Evolutionary conservation across 805 yeast species (phyloP).

Genomic region (Limtongozyma cylindracea): DNA sequence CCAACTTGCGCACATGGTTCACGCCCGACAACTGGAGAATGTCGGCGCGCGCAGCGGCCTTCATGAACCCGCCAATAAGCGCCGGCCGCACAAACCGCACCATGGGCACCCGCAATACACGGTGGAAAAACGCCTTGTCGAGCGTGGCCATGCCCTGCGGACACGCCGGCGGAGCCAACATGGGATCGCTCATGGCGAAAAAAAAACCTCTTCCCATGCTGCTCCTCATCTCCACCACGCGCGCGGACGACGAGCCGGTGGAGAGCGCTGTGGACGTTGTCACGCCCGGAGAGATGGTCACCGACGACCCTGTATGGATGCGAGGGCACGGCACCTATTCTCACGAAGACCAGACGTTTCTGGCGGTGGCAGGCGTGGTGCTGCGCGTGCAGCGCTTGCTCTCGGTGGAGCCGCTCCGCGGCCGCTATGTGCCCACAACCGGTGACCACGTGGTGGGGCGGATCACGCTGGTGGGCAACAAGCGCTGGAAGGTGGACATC

Average conservation of each 20-base stretch:
- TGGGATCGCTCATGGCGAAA: too few species aligned
- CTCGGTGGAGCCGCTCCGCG: slow-evolving; percentile 67
- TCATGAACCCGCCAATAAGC: slow-evolving; percentile 33
- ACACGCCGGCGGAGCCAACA: too few species aligned
- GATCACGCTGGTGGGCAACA: slow-evolving; percentile 79
- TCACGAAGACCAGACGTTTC: slow-evolving; percentile 46
- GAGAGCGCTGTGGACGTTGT: too few species aligned
- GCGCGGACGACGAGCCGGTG: too few species aligned
- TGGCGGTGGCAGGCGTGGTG: slow-evolving; percentile 84
- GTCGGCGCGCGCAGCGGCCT: slow-evolving; percentile 25
- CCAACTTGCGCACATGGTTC: slow-evolving; percentile 30
- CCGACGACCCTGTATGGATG: slow-evolving; percentile 95
- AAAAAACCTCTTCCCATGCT: too few species aligned
- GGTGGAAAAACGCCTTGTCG: slow-evolving; percentile 39
- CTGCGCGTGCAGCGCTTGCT: slow-evolving; percentile 68
- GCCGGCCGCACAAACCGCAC: slow-evolving; percentile 48
- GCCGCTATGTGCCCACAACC: slow-evolving; percentile 78
- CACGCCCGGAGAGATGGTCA: slow-evolving; percentile 92
- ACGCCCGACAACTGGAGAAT: slow-evolving; percentile 47
- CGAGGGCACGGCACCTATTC: slow-evolving; percentile 93
- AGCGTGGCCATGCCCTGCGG: slow-evolving; percentile 34
- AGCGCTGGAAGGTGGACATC: slow-evolving; percentile 91
- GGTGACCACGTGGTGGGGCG: slow-evolving; percentile 94
- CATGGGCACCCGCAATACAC: slow-evolving; percentile 32
- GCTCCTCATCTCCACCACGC: too few species aligned